phyloP scores from a whole-genome alignment of 2,329 filamentous ascomycete species.

The Neophaeococcomyces mojaviensis region DNA sequence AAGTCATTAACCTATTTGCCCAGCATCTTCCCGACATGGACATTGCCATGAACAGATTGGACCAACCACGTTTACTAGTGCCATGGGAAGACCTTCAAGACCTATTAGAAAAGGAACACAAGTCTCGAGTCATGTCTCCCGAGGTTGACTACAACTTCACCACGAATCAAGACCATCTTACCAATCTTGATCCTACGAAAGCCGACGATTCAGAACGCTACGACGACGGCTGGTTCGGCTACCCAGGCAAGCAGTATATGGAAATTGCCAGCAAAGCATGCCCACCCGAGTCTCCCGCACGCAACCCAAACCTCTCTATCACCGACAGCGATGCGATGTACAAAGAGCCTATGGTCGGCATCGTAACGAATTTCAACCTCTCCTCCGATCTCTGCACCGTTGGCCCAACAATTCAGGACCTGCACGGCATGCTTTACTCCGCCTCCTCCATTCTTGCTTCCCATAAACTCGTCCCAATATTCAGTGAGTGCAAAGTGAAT shows the following conservation, averaged over 20 bases:
- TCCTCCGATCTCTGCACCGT: slow-evolving; percentile 59
- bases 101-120: slow-evolving; percentile 43
- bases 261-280: slow-evolving; percentile 51
- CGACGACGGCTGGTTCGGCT: slow-evolving; percentile 43
- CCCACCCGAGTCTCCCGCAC: slow-evolving; percentile 51
- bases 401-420: slow-evolving; percentile 54
- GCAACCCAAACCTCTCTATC: slow-evolving; percentile 37
- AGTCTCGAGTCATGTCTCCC: slow-evolving; percentile 37
- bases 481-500: slow-evolving; percentile 60
- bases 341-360: slow-evolving; percentile 45
- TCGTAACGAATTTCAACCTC: slow-evolving; percentile 54
- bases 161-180: slow-evolving; percentile 31
- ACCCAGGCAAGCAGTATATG: slow-evolving; percentile 50
- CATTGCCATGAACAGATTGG: slow-evolving; percentile 58
- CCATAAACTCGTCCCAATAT: slow-evolving; percentile 55
- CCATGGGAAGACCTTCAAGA: slow-evolving; percentile 50
- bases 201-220: slow-evolving; percentile 19
- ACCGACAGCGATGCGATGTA: slow-evolving; percentile 21
- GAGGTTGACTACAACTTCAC: slow-evolving; percentile 39
- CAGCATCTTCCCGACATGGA: slow-evolving; percentile 55
- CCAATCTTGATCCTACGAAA: slow-evolving; percentile 18
- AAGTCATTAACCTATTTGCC: slow-evolving; percentile 46
- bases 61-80: slow-evolving; percentile 57
- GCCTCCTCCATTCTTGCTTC: slow-evolving; percentile 52
- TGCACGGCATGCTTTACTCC: slow-evolving; percentile 59